Base-by-base conservation (phyloP, 176 grass and related monocot species). In the Bromus sterilis region DNA sequence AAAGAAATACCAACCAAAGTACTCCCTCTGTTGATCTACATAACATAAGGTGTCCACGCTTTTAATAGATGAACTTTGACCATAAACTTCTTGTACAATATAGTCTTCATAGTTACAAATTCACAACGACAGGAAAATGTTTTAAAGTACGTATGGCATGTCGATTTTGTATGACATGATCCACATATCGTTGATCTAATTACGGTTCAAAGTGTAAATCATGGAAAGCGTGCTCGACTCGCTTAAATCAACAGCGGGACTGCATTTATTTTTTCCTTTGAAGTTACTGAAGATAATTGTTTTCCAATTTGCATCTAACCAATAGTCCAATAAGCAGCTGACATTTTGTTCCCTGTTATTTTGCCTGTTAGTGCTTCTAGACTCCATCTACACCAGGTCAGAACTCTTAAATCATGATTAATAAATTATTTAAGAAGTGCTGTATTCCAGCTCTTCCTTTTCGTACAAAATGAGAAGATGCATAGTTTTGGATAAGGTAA, bases 361-460 rank as follows among this genome's bases (percentile, higher is more conserved):
- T 32, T 32, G 7, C 18, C 70, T 66, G 41, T 55, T 64, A 41
- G 34, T 80, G 76, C 70, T 70, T 89, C 55, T 82, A 56, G 71
- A 85, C 63, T 71, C 55, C 37, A 81, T 78, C 63, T 77, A 36
- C 55, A 44, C 66, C 64, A 63, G 53, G 69, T 89, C 61, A 81
- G 24, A 81, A 43, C 53, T 71, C 71, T 14, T 14, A 63, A 41
- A 61, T 35, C 40, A 46, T 43, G n/a, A 80, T 74, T 58, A 79
- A 74, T 84, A 40, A 34, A 51, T 32, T 59, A 9, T 9, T 53
- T 77, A 6, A 8, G 15, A 70, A 70, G 39, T 46, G 26, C 53
- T 77, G 14, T 62, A 63, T 69, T 34, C 35, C 33, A 77, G 42
- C 15, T 71, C 14, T 32, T 63, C 20, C 26, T 51, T 72, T 15